A percentile compares a stretch with the other conserved stretches of the same genome.
phyloP scores from a whole-genome alignment of 441 rosid genomes.

The Jatropha multifida region DNA sequence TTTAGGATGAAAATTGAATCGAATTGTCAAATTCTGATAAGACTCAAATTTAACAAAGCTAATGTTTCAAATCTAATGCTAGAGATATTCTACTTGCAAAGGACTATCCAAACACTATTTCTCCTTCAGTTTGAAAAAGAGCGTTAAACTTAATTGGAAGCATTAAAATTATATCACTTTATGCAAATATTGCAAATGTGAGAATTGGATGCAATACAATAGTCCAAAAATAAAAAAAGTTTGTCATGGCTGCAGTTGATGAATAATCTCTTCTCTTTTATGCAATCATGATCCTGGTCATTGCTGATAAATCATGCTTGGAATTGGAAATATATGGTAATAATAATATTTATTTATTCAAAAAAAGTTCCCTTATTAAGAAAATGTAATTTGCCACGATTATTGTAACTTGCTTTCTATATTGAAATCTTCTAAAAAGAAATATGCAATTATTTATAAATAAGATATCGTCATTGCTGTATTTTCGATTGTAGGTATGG shows the following conservation, averaged over 20 bases:
- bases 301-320: neutral
- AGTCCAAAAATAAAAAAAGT: neutral
- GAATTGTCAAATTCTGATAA: too few relatives aligned
- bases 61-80: neutral
- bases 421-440: neutral
- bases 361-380: neutral
- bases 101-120: neutral
- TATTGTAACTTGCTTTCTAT: neutral
- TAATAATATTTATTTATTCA: neutral
- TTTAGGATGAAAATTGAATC: too few relatives aligned
- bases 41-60: neutral
- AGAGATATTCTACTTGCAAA: neutral
- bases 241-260: neutral
- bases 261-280: neutral
- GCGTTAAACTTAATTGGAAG: neutral
- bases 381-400: neutral
- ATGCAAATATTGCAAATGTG: neutral
- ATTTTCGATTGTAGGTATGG: neutral
- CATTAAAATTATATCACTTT: neutral
- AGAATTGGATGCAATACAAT: neutral
- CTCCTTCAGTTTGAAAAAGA: neutral
- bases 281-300: neutral
- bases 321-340: neutral
- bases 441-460: neutral
- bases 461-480: neutral